A percentile compares a stretch with the other conserved stretches of the same genome.
phyloP scores from a whole-genome alignment of 1,284 basidiomycete species.

The Boletus hoseneyae region DNA sequence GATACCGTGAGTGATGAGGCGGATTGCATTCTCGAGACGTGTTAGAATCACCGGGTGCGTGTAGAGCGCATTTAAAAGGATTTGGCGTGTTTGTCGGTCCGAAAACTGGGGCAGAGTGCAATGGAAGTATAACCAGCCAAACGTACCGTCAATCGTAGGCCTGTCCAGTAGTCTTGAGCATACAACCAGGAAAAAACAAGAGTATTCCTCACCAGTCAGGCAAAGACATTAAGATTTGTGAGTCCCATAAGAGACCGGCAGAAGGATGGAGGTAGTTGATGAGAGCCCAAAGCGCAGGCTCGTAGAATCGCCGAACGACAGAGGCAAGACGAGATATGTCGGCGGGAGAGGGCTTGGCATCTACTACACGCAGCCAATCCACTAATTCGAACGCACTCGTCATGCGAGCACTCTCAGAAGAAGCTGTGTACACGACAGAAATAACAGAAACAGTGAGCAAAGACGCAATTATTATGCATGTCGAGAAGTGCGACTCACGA shows the following conservation, averaged over 20 bases:
- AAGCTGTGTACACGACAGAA: slow-evolving; percentile 30
- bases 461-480: background rate
- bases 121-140: slow-evolving; percentile 47
- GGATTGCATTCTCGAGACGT: slow-evolving; percentile 36
- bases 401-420: slow-evolving; percentile 31
- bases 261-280: slow-evolving; percentile 42
- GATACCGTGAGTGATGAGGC: slow-evolving; percentile 41
- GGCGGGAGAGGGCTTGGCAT: slow-evolving; percentile 31
- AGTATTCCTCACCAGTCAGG: slow-evolving; percentile 30
- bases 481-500: slow-evolving; percentile 36
- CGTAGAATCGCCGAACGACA: slow-evolving; percentile 41
- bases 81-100: slow-evolving; percentile 19
- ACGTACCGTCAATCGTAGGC: slow-evolving; percentile 26
- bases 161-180: slow-evolving; percentile 8
- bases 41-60: slow-evolving; percentile 19
- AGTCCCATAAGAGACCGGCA: slow-evolving; percentile 42
- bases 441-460: background rate
- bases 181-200: background rate
- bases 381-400: slow-evolving; percentile 51
- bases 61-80: slow-evolving; percentile 35
- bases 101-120: slow-evolving; percentile 25
- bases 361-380: slow-evolving; percentile 54
- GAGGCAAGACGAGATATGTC: slow-evolving; percentile 42
- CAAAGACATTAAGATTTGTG: slow-evolving; percentile 18
- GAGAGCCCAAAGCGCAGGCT: slow-evolving; percentile 42